A percentile compares a stretch with the other conserved stretches of the same genome.
Conservation (phyloP, 352 stramenopile species). For the Saprolegnia parasitica region DNA sequence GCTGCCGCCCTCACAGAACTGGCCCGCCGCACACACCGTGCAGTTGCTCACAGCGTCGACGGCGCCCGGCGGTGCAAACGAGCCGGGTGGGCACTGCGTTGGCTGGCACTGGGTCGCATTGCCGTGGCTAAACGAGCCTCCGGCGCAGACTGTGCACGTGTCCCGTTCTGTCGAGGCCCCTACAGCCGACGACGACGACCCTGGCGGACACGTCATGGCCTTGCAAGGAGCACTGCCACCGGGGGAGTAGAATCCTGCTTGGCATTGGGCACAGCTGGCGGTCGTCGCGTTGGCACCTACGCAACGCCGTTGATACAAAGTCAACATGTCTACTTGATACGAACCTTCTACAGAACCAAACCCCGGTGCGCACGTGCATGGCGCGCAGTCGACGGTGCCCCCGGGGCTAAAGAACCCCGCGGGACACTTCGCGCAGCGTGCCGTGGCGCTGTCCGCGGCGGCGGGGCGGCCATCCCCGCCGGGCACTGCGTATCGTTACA, state of each 20-base stretch:
- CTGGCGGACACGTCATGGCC: conserved; percentile 14
- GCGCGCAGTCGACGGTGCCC: conserved; percentile 33
- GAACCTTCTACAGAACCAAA: conserved; percentile 33
- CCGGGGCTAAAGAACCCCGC: conserved; percentile 40
- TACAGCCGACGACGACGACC: neutral
- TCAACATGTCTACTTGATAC: too few species aligned
- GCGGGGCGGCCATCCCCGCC: conserved; percentile 36
- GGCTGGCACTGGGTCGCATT: conserved; percentile 4
- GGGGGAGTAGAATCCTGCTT: conserved; percentile 11
- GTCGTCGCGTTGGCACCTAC: conserved; percentile 13
- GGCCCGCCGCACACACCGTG: conserved; percentile 35
- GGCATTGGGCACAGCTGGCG: neutral
- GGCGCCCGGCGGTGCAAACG: conserved; percentile 27
- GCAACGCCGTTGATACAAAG: neutral
- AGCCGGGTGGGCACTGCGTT: conserved; percentile 7
- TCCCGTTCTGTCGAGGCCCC: conserved; percentile 1
- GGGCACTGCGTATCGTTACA: conserved; percentile 37
- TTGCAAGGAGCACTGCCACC: conserved; percentile 3
- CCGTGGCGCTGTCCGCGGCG: conserved; percentile 33
- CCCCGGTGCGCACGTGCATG: conserved; percentile 34
- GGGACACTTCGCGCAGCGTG: conserved; percentile 33
- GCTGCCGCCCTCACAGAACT: conserved; percentile 33
- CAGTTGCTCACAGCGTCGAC: conserved; percentile 31
- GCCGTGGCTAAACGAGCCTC: conserved; percentile 7
- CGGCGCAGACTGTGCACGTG: conserved; percentile 14